These are phyloP conservation scores for Leccinum sublutescens DNA, from an alignment of 768 basidiomycete species.

Conservation along the genomic window DNA sequence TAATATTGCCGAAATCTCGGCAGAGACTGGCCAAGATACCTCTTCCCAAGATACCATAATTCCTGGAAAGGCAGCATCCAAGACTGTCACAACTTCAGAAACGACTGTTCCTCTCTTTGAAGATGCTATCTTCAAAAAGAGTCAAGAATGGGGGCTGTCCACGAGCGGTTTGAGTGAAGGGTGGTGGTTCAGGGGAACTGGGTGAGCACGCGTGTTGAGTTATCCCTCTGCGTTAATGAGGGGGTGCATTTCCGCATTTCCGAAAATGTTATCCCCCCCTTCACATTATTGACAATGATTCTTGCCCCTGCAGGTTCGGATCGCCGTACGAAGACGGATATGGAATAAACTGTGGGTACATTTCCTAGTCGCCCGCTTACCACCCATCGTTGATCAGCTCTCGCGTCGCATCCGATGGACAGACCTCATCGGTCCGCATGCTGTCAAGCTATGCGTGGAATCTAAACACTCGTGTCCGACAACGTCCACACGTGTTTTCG, in stretches of 20 bases:
- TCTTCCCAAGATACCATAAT: constrained; percentile 1
- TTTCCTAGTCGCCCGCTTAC: neutral
- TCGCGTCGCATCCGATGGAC: neutral
- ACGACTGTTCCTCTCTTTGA: constrained; percentile 55
- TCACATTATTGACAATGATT: constrained; percentile 7
- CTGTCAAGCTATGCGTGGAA: constrained; percentile 92
- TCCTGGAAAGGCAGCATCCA: neutral
- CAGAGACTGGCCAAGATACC: constrained; percentile 5
- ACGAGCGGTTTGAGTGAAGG: constrained; percentile 90
- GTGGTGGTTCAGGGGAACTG: constrained; percentile 83
- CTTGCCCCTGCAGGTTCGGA: constrained; percentile 59
- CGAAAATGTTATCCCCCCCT: neutral
- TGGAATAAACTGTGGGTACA: constrained; percentile 82
- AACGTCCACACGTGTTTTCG: constrained; percentile 73
- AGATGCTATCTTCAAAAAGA: constrained; percentile 70
- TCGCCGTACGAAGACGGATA: constrained; percentile 81
- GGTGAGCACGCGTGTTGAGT: constrained; percentile 39
- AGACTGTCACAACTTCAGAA: neutral
- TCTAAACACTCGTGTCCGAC: constrained; percentile 69
- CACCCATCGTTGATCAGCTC: neutral
- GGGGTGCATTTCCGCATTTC: neutral
- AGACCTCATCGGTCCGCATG: constrained; percentile 80
- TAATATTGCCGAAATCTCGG: neutral
- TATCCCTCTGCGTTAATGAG: neutral
- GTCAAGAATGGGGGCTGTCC: constrained; percentile 83